A percentile compares a stretch with the other conserved stretches of the same genome.
Conservation (phyloP, 345 rosid species). For the Brassica cretica region DNA sequence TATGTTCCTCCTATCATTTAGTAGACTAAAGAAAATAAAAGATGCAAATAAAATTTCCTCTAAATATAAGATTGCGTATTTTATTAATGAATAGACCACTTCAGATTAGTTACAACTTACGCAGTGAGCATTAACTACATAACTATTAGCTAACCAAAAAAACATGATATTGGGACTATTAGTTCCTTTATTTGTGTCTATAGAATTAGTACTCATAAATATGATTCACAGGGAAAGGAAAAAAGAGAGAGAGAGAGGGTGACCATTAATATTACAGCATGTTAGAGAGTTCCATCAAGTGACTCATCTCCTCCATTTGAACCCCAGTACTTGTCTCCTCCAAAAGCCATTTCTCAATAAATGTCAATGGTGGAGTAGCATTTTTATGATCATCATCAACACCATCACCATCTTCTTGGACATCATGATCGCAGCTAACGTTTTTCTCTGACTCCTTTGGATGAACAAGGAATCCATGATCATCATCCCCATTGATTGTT, state of each 20-base stretch:
- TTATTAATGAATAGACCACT: slow-evolving; percentile 10
- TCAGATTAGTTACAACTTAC: slow-evolving; percentile 37
- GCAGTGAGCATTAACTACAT: slow-evolving; percentile 21
- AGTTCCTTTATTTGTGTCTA: slow-evolving; percentile 23
- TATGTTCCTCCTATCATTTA: neutral
- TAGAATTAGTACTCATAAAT: slow-evolving; percentile 33
- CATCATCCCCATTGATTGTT: slow-evolving; percentile 7
- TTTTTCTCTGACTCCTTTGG: slow-evolving; percentile 18
- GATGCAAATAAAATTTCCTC: neutral
- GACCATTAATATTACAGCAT: slow-evolving; percentile 23
- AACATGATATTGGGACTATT: no score
- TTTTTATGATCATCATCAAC: slow-evolving; percentile 27
- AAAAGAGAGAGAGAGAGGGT: no score
- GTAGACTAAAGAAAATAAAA: neutral
- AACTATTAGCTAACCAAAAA: no score
- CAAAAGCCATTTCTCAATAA: slow-evolving; percentile 95
- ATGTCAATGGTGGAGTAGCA: slow-evolving; percentile 60
- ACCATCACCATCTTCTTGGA: slow-evolving; percentile 25
- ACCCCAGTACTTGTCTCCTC: slow-evolving; percentile 64
- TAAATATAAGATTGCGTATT: neutral
- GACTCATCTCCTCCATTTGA: slow-evolving; percentile 59
- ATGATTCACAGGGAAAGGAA: slow-evolving; percentile 1
- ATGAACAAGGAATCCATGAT: neutral
- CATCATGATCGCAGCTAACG: slow-evolving; percentile 31
- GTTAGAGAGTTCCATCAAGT: slow-evolving; percentile 55